These are phyloP conservation scores for Apiospora phragmitis DNA, from an alignment of 2,329 filamentous ascomycete species.

Conservation along the genomic window DNA sequence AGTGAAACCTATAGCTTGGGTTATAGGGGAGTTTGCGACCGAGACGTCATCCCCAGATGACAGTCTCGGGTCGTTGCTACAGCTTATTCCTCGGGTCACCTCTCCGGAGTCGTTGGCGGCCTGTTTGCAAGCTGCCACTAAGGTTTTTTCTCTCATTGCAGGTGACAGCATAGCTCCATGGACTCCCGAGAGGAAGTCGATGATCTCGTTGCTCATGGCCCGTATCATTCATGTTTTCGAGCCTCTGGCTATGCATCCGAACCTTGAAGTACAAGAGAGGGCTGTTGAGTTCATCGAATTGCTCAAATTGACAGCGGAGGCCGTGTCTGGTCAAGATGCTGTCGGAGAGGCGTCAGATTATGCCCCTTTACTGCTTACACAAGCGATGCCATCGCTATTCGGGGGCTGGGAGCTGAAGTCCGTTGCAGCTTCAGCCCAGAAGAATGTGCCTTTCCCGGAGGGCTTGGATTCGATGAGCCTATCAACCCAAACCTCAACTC, in stretches of 20 bases:
- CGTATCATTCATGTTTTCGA: conserved; percentile 83
- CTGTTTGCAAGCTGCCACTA: conserved; percentile 81
- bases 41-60: conserved; percentile 70
- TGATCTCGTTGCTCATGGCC: conserved; percentile 75
- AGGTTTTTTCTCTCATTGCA: conserved; percentile 76
- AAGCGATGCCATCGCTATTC: conserved; percentile 88
- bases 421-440: conserved; percentile 78
- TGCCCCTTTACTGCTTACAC: conserved; percentile 80
- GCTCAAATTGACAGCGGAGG: conserved; percentile 83
- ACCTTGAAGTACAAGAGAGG: conserved; percentile 91
- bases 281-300: conserved; percentile 91
- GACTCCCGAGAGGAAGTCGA: conserved; percentile 72
- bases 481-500: conserved; percentile 75
- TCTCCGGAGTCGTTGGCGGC: conserved; percentile 70
- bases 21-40: conserved; percentile 85
- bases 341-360: conserved; percentile 69
- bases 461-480: conserved; percentile 76
- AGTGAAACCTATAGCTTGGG: conserved; percentile 77
- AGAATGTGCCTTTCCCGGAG: conserved; percentile 78
- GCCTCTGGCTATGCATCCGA: conserved; percentile 76
- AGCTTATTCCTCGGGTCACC: conserved; percentile 58
- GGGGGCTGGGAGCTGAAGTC: conserved; percentile 87
- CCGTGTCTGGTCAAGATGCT: conserved; percentile 65
- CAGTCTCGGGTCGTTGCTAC: conserved; percentile 72
- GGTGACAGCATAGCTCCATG: conserved; percentile 66